Evolutionary conservation across 164 flowering plant genomes (phyloP).

Genomic region (Vitis cinerea): DNA sequence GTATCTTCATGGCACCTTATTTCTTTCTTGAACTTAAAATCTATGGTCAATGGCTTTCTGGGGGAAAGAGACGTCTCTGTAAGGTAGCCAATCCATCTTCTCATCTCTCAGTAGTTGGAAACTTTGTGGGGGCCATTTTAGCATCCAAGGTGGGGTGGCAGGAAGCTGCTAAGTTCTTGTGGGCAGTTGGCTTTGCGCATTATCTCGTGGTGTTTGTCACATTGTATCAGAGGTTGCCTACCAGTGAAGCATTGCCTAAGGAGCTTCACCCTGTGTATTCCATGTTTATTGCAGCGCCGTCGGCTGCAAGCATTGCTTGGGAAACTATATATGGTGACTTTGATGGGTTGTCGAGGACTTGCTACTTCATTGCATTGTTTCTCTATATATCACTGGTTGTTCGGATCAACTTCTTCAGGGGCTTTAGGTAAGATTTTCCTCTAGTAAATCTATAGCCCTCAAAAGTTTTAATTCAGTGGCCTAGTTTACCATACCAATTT

Average conservation of each 20-base stretch:
- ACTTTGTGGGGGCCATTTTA: conserved; percentile 89
- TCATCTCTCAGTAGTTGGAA: conserved; percentile 91
- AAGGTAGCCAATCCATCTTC: conserved; percentile 92
- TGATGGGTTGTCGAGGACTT: conserved; percentile 74
- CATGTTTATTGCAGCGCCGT: conserved; percentile 95
- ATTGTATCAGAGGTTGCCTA: conserved; percentile 85
- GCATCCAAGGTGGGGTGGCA: conserved; percentile 83
- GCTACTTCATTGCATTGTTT: conserved; percentile 90
- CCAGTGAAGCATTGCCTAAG: conserved; percentile 88
- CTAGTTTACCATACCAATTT: too few species aligned
- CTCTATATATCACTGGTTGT: conserved; percentile 74
- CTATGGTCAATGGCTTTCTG: conserved; percentile 97
- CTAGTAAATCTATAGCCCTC: not conserved
- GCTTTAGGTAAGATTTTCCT: conserved; percentile 57
- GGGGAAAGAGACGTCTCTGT: conserved; percentile 82
- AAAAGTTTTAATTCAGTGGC: too few species aligned
- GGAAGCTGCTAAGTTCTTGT: conserved; percentile 90
- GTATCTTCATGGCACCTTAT: conserved; percentile 69
- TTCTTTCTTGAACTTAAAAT: conserved; percentile 85
- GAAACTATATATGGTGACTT: conserved; percentile 69
- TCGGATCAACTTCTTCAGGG: conserved; percentile 84
- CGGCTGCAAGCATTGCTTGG: conserved; percentile 97
- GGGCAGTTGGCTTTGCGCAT: conserved; percentile 95
- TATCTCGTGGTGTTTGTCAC: conserved; percentile 91
- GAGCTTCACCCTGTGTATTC: conserved; percentile 97